phyloP scores from a whole-genome alignment of 2,329 filamentous ascomycete species.

The Curvularia eragrostidis region DNA sequence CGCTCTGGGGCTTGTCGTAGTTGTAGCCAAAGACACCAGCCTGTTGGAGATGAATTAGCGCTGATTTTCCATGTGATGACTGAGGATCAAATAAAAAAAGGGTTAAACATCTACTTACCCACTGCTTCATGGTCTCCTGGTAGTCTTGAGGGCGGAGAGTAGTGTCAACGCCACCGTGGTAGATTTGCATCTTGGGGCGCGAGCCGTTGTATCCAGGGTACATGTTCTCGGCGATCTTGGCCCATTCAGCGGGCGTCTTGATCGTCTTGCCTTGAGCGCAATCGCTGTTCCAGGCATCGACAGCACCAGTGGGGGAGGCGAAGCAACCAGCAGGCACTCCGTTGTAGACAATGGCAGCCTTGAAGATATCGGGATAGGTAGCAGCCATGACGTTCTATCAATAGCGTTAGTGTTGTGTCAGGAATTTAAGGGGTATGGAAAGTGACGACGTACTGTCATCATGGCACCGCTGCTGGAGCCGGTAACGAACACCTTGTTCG shows the following conservation, averaged over 20 bases:
- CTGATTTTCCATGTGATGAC: background rate
- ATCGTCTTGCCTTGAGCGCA: constrained; percentile 60
- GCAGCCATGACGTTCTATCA: constrained; percentile 57
- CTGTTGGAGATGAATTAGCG: background rate
- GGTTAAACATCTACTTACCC: constrained; percentile 15
- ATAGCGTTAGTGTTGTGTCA: constrained; percentile 9
- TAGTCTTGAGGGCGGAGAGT: constrained; percentile 62
- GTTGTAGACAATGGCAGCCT: constrained; percentile 59
- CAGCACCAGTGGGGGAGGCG: constrained; percentile 51
- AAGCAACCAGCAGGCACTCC: constrained; percentile 65
- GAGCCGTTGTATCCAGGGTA: constrained; percentile 59
- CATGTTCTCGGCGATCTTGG: constrained; percentile 56
- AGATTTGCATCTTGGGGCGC: constrained; percentile 64
- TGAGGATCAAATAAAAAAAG: background rate
- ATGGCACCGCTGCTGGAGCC: constrained; percentile 63
- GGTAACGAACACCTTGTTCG: constrained; percentile 61
- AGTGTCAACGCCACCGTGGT: constrained; percentile 61
- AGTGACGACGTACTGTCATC: constrained; percentile 56
- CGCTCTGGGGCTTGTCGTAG: constrained; percentile 42
- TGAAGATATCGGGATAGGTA: constrained; percentile 63
- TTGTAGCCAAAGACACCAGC: constrained; percentile 43
- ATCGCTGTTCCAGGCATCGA: constrained; percentile 59
- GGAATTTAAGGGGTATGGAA: too few relatives aligned
- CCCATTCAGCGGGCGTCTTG: constrained; percentile 58
- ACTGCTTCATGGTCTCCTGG: constrained; percentile 57